Base-by-base conservation (phyloP, 257 asterid genomes). In the Nemophila menziesii region DNA sequence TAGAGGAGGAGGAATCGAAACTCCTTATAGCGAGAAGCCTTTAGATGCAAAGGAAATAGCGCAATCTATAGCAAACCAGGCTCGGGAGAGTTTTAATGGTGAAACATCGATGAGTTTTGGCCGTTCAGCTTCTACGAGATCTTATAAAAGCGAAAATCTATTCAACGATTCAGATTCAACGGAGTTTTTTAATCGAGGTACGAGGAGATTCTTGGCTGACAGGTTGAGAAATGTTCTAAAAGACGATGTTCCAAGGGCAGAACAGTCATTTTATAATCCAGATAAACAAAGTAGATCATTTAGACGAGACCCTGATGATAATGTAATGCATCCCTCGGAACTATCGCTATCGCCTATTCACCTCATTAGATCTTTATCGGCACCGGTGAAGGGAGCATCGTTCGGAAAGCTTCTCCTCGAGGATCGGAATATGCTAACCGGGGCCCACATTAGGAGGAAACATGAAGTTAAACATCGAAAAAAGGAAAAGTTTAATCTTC, bases 1-100 rank as follows among this genome's bases (percentile, higher is more conserved):
- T 29, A 70, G 98, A 63, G 98, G 94, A 56, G 79, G 83, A 44
- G 98, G 96, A 39, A 71, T 90, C 22, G 94, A 90, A 76, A 85
- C 98, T 44, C 95, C 92, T 29, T 81, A 68, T 8, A 49, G 79
- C 49, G 96, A 86, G 60, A 90, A 58, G 56, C 81, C 93, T 21
- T 74, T 85, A 12, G 79, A 76, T 52, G 72, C 95, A 38, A 84
- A 65, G 68, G 70, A 74, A 68, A 77, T 82, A 51, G 93, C 96
- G 59, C 83, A 70, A 63, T 62, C 64, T 36, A 79, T 83, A 48
- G 93, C 89, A 23, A 80, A 69, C 53, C 79, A 74, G 54, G 98
- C 70, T 54, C 69, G 94, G 59, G 87, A 80, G 33, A 72, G 87
- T 57, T 93, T 72, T 50, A 70, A 79, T 5, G 67, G 71, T 63